phyloP scores from a whole-genome alignment of 306 rosid species.

The Vigna hirtella region DNA sequence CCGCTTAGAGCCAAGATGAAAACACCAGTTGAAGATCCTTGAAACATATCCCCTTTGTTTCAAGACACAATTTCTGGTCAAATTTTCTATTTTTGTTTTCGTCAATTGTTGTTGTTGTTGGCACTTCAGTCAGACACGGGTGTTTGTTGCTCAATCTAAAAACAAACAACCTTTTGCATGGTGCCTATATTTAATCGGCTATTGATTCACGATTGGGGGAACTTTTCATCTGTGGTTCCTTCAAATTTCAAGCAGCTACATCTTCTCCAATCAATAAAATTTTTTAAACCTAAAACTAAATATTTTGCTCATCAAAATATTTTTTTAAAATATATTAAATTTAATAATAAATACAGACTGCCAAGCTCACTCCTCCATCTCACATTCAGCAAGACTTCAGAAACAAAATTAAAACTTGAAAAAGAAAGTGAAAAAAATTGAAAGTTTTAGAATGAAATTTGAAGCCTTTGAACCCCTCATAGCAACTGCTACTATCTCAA shows the following conservation, averaged over 20 bases:
- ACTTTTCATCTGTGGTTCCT: slow-evolving; percentile 6
- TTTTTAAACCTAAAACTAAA: too few relatives aligned
- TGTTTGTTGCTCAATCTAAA: slow-evolving; percentile 58
- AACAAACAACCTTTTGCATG: slow-evolving; percentile 79
- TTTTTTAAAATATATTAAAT: too few relatives aligned
- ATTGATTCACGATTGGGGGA: slow-evolving; percentile 52
- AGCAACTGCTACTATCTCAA: too few relatives aligned
- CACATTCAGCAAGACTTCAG: too few relatives aligned
- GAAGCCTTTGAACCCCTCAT: too few relatives aligned
- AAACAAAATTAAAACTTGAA: too few relatives aligned
- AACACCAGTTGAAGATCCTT: slow-evolving; percentile 76
- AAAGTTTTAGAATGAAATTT: too few relatives aligned
- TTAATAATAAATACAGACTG: too few relatives aligned
- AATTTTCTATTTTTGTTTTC: background rate
- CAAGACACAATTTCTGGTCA: slow-evolving; percentile 67
- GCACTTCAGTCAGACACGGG: slow-evolving; percentile 97
- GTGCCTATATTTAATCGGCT: slow-evolving; percentile 48
- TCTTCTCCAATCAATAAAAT: too few relatives aligned
- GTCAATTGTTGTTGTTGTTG: background rate
- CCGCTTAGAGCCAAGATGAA: slow-evolving; percentile 83
- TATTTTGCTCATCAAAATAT: too few relatives aligned
- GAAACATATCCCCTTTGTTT: slow-evolving; percentile 51
- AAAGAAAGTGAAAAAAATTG: too few relatives aligned
- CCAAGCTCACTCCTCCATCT: too few relatives aligned
- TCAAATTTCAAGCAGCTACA: slow-evolving; percentile 48